Conservation (phyloP, 371 early-diverging fungal species). For the Smittium culicis region DNA sequence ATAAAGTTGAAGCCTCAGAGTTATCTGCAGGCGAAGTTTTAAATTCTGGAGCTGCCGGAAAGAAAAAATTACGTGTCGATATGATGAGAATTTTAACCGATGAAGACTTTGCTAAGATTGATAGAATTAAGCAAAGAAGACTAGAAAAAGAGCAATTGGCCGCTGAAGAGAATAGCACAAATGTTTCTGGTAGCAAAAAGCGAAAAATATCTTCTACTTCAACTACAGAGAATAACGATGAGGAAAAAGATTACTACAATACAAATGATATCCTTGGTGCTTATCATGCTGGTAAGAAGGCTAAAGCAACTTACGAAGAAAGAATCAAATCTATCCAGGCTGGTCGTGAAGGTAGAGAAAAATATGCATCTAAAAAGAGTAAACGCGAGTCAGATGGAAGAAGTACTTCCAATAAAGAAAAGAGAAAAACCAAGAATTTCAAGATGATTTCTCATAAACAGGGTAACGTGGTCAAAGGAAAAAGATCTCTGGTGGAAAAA, state of each 20-base stretch:
- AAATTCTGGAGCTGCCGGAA: too few relatives aligned
- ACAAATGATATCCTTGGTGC: conserved; percentile 59
- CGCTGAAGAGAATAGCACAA: conserved; percentile 25
- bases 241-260: conserved; percentile 36
- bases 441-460: conserved; percentile 91
- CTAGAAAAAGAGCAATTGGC: conserved; percentile 12
- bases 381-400: conserved; percentile 54
- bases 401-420: conserved; percentile 77
- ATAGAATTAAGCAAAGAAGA: conserved; percentile 39
- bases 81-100: conserved; percentile 52
- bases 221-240: conserved; percentile 14
- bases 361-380: too few relatives aligned
- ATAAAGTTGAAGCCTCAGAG: conserved; percentile 28
- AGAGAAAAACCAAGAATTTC: conserved; percentile 82
- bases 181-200: conserved; percentile 28
- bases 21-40: conserved; percentile 22
- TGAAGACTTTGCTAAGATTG: too few relatives aligned
- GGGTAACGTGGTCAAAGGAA: conserved; percentile 63
- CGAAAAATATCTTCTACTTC: conserved; percentile 7
- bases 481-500: conserved; percentile 38
- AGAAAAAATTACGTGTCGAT: conserved; percentile 25
- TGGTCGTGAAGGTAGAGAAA: too few relatives aligned
- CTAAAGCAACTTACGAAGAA: too few relatives aligned
- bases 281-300: conserved; percentile 53
- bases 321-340: conserved; percentile 71